Base-by-base conservation (phyloP, 139 green algal genomes). In the Volvox reticuliferus region DNA sequence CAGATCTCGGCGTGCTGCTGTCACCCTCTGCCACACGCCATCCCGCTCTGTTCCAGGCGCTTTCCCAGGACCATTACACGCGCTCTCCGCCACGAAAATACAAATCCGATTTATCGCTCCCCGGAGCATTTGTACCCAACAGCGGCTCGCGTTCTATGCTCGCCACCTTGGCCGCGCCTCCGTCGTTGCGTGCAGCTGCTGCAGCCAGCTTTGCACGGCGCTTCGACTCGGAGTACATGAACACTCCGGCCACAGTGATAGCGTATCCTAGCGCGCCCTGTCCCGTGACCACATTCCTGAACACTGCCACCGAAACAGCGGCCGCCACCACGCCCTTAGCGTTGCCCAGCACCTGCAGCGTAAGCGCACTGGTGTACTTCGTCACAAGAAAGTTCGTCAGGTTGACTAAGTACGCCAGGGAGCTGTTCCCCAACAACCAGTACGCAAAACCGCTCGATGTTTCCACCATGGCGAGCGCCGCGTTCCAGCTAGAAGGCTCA, bases 381-480 rank as follows among this genome's bases (percentile, higher is more conserved):
- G 98, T 99, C 33, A 99, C 98, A 89, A 99, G 87, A 93, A 99
- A 99, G 94, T 99, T 99, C 55, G 96, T 98, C 32, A 99, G 95
- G 94, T 99, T 99, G 82, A 99, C 97, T 75, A 98, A 97, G 94
- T 99, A 99, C 1, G 98, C 98, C 14, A 99, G 92, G 28, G 93
- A 92, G 37, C 93, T 96, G 93, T 99, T 99, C 80, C 93, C 69
- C 24, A 99, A 76, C 79, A 99, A 91, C 67, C 89, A 93, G 79
- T 94, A 94, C 82, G 92, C 92, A 82, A 99, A 99, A 37, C 71
- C 88, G 30, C 90, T 81, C 1, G 87, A 87, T 32, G 67, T 63
- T 62, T 33, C 80, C 28, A 73, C 20, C 32, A 94, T 73, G 35
- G 28, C 0, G 32, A 88, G 0, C 17, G 86, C 73, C 32, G 76